Base-by-base conservation (phyloP, 176 grass and related monocot genomes). In the Juncus effusus region DNA sequence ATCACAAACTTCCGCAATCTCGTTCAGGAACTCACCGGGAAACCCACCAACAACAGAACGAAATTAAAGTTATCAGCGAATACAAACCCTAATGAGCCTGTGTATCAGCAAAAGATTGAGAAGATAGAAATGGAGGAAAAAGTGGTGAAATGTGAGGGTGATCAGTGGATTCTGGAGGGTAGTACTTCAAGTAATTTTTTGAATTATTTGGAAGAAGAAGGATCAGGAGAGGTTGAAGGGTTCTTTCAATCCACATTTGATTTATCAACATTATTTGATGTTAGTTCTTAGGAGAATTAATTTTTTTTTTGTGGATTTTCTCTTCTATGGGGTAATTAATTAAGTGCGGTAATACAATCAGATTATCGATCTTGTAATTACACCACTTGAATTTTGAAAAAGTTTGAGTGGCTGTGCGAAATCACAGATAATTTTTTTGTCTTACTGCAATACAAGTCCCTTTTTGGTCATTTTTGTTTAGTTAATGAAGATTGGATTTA, bases 21-120 rank as follows among this genome's bases (percentile, higher is more conserved):
- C 37, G 92, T 96, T 74, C 87, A 91, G 79, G 82, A 80, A 37
- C 92, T 96, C 58, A 96, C 92, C 37, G 92, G 87, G 8, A 90
- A 84, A 61, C 67, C 45, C 7, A 42, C 15, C 6, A 42, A 3
- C 61, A 88, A 54, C 54, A 88, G 81, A 72, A 82, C 83, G 67
- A 42, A 7, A 57, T 55, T 40, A 2, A 44, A 45, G 35, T 13
- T 37, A 2, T 0, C 53, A 0, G 0, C 0, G 3, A 28, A 55
- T 0, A 14, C 45, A 7, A 59, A 15, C 41, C 16, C 19, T 16
- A 64, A 68, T 7, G 54, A 54, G 5, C 6, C 10, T 38, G 35
- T 1, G 60, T 66, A 47, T 0, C 52, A 83, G 6, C 76, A 83
- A 54, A 57, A 73, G 62, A 73, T 63, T 77, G 76, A 81, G 40